These are phyloP conservation scores for Cupressus sempervirens DNA, from an alignment of 75 land plant genomes.

Conservation along the genomic window DNA sequence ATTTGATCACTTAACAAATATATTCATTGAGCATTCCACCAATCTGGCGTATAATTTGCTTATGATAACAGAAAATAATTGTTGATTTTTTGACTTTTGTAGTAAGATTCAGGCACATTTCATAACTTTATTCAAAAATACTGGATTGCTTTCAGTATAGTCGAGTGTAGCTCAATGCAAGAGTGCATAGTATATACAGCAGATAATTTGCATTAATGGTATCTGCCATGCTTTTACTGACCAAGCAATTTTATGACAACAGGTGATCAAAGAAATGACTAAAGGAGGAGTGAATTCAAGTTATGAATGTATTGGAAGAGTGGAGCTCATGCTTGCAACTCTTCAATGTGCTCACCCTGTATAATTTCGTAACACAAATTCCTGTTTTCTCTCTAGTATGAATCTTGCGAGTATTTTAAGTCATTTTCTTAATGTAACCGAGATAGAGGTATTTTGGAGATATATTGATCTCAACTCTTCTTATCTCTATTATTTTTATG, in stretches of 20 bases:
- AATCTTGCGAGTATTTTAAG: not conserved
- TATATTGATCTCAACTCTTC: not conserved
- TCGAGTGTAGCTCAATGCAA: not conserved
- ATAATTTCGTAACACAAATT: too few species aligned
- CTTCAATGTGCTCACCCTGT: slow-evolving; percentile 5
- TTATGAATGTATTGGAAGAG: slow-evolving; percentile 45
- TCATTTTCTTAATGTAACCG: not conserved
- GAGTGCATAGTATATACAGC: not conserved
- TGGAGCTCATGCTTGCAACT: slow-evolving; percentile 14
- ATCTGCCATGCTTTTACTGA: not conserved
- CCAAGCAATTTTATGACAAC: not conserved
- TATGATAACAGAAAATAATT: not conserved
- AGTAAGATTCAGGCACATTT: not conserved
- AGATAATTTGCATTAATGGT: not conserved
- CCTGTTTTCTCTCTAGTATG: not conserved
- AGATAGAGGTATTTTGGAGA: not conserved
- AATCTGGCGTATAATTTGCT: not conserved
- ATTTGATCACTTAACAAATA: too few species aligned
- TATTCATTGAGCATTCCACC: not conserved
- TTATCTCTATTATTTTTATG: not conserved
- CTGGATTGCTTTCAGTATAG: not conserved
- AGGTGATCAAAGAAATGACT: slow-evolving; percentile 52
- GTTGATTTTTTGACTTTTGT: not conserved
- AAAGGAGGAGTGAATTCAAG: slow-evolving; percentile 44
- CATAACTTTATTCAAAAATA: not conserved